Evolutionary conservation across 371 early-diverging fungal species (phyloP), one percentile per base, ranked within the genome.

Genomic region (Dichotomocladium elegans): DNA sequence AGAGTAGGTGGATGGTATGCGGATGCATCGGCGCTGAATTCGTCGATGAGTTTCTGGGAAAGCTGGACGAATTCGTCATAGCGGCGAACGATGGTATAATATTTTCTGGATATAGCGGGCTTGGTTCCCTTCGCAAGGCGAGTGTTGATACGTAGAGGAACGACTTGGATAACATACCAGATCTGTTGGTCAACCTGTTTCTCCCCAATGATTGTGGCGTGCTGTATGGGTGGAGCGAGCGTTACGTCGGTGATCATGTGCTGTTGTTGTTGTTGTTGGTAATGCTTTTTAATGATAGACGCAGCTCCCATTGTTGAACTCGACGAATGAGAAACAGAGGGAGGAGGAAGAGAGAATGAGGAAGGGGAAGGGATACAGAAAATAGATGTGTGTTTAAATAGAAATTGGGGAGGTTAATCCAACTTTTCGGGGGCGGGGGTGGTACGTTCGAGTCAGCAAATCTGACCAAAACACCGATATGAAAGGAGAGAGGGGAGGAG

Each of bases 61-160:
- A 65, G 61, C 35, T 55, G 58, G 3, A 46, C 28, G 41, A 57
- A 65, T 28, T 65, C 65, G 30, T 65, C 61, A 28, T 65, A 65
- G 5, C 61, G 60, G 15, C 65, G 65, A 25, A 55, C 26, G n/a
- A 65, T 60, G n/a, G 55, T 65, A 25, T 65, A 65, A 7, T 58
- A 46, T 4, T 55, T 52, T 10, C 64, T 56, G 15, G 45, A 11
- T 3, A 49, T 22, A 9, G 53, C 26, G 26, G 33, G 51, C 19
- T 47, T 43, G 21, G 47, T 37, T 24, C 52, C 53, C 34, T 52
- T 29, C 17, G 43, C 51, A 27, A 53, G 30, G 10, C 60, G 60
- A 40, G 54, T 34, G 25, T 53, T 50, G 40, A 41, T 48, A 30
- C 54, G 53, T 19, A 55, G 60, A 22, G 65, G 65, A 5, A 48